Evolutionary conservation across 768 basidiomycete species (phyloP), one percentile per base, ranked within the genome.

Genomic region (Tephrocybe rancida): DNA sequence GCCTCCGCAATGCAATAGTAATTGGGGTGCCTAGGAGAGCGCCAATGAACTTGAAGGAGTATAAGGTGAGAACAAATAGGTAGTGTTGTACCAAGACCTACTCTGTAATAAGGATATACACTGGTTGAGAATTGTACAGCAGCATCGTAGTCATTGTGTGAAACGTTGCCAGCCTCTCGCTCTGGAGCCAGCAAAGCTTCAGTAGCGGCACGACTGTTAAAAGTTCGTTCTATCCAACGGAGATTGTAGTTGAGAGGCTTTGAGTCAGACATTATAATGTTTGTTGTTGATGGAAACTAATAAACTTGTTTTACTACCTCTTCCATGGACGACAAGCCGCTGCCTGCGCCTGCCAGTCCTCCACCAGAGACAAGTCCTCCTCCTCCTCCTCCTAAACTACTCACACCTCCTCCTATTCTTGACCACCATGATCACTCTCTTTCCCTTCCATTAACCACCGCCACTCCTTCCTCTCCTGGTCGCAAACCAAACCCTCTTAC

Each of bases 401-500:
- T 30, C 37, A n/a, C 18, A 53, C 24, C 25, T 27, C 27, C 37
- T 43, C 47, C 21, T 48, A 53, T 44, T 42, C 44, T 38, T 45
- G 41, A 44, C 43, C 29, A 25, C 38, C 47, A 16, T 27, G 22
- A 39, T 29, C 39, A 41, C 37, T 61, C 37, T 48, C 55, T 64
- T 32, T 45, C 54, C 55, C 57, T 61, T 54, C 67, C 71, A 46
- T 54, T 60, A 27, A 62, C 67, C 37, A 70, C 73, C 11, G 63
- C 64, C 44, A 73, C 74, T 11, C 76, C 80, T 35, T 50, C 72
- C 11, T 63, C 71, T 25, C 55, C 74, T 29, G 81, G 77, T 37
- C 70, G 71, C 27, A 87, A 78, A 64, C 58, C 78, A 19, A 98
- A 95, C 66, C 95, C 93, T 22, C 77, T 99, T 50, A 81, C 81